phyloP scores from a whole-genome alignment of 2,329 filamentous ascomycete genomes.

The Claviceps quebecensis region DNA sequence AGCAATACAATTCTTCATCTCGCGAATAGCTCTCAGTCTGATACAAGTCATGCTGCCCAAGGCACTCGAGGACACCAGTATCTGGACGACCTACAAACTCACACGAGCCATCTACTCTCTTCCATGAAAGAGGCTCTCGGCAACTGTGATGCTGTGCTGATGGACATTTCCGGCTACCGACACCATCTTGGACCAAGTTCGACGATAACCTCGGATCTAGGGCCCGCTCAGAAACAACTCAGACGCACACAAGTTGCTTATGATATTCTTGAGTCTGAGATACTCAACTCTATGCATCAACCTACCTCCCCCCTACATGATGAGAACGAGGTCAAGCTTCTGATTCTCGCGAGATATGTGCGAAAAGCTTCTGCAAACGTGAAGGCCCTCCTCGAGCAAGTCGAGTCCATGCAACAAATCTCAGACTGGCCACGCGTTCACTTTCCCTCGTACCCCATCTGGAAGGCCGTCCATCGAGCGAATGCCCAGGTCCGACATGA shows the following conservation, averaged over 20 bases:
- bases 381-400: conserved; percentile 30
- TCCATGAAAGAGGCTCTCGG: conserved; percentile 30
- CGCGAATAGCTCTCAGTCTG: background rate
- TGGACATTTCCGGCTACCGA: conserved; percentile 38
- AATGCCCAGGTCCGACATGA: conserved; percentile 46
- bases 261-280: conserved; percentile 29
- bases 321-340: conserved; percentile 36
- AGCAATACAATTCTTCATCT: background rate
- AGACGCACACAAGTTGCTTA: conserved; percentile 30
- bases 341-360: conserved; percentile 40
- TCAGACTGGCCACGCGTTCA: conserved; percentile 28
- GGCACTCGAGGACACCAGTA: background rate
- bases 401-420: conserved; percentile 31
- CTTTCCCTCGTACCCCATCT: conserved; percentile 38
- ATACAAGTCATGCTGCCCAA: background rate
- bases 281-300: conserved; percentile 31
- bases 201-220: conserved; percentile 28
- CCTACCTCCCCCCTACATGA: conserved; percentile 29
- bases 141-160: conserved; percentile 36
- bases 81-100: conserved; percentile 24
- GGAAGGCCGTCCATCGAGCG: conserved; percentile 37
- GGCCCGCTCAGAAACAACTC: conserved; percentile 25
- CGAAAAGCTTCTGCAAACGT: conserved; percentile 36
- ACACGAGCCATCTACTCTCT: conserved; percentile 31
- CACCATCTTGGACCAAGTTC: conserved; percentile 29